Percentiles rank a stretch among this genome's conserved stretches.
These are phyloP conservation scores for Neurospora sp. DNA, from an alignment of 495 filamentous ascomycete species.

Conservation along the genomic window DNA sequence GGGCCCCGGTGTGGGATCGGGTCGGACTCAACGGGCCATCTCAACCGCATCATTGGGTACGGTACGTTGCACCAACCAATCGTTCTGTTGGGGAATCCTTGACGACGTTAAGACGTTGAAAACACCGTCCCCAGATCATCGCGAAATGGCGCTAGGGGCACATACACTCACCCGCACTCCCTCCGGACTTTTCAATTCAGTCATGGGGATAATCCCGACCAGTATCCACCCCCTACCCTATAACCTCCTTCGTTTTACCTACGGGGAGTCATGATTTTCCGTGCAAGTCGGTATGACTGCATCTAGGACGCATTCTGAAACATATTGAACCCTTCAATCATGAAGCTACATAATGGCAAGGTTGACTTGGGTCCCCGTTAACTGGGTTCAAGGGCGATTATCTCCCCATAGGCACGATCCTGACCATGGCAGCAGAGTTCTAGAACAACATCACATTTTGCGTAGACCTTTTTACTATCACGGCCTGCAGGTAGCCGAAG, in stretches of 20 bases:
- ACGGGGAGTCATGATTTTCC: neutral
- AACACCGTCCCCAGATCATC: neutral
- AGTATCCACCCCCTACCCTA: neutral
- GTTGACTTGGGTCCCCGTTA: neutral
- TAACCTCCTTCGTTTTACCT: neutral
- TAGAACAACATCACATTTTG: neutral
- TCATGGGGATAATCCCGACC: neutral
- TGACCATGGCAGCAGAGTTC: neutral
- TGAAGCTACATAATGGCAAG: neutral
- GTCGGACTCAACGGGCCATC: neutral
- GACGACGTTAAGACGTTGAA: neutral
- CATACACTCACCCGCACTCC: neutral
- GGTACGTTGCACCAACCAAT: neutral
- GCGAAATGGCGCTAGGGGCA: neutral
- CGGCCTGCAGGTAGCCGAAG: neutral
- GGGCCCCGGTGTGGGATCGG: neutral
- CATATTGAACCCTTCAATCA: neutral
- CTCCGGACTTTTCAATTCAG: neutral
- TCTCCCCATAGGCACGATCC: neutral
- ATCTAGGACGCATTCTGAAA: neutral
- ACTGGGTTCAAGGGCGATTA: neutral
- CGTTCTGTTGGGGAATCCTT: neutral
- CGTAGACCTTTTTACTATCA: neutral
- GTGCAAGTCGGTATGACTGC: neutral
- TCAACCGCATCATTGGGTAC: neutral